Base-by-base conservation (phyloP, 805 yeast species). In the Groenewaldozyma salmanticensis region DNA sequence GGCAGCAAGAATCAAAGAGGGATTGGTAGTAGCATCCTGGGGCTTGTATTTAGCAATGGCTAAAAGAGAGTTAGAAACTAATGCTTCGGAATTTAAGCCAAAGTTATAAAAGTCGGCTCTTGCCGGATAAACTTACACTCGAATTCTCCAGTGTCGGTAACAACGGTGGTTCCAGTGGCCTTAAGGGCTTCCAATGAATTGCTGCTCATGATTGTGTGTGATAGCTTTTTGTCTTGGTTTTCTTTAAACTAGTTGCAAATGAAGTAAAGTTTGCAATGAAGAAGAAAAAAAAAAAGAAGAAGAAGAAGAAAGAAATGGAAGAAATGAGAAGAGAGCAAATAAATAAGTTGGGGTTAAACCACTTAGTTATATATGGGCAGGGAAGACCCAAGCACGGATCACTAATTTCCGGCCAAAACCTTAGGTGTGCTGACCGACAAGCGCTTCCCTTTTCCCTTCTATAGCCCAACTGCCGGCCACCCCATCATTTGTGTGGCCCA, bases 1-100 rank as follows among this genome's bases (percentile, higher is more conserved):
- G 45, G 98, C 98, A 51, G 97, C 97, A 57, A 92, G 72, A 59
- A 92, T 90, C 71, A 92, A 74, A 34, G 97, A 87, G 53, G 98
- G 98, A 74, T 92, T 92, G 64, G 98, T 92, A 56, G 98, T 92
- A 53, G 98, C 95, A 68, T 92, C 98, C 73, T 92, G 97, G 53
- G 98, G 98, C 57, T 92, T 85, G 74, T 82, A 92, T 69, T 88
- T 86, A 62, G 96, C 96, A 64, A 92, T 92, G 51, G 92, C 61
- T 46, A 39, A 37, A 34, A 35, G 37, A 35, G 3, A 44, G 33
- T 15, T 7, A 13, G 11, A 19, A 16, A 19, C 7, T 7, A n/a
- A 11, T 17, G 21, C 17, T 21, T 17, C 35, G 17, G 13, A 24
- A 24, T 24, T 24, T 24, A 9, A 9, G 29, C 29, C 29, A 9